Evolutionary conservation across 208 protist species (phyloP), one percentile per base, ranked within the genome.

Genomic region (Plasmodiophora brassicae): DNA sequence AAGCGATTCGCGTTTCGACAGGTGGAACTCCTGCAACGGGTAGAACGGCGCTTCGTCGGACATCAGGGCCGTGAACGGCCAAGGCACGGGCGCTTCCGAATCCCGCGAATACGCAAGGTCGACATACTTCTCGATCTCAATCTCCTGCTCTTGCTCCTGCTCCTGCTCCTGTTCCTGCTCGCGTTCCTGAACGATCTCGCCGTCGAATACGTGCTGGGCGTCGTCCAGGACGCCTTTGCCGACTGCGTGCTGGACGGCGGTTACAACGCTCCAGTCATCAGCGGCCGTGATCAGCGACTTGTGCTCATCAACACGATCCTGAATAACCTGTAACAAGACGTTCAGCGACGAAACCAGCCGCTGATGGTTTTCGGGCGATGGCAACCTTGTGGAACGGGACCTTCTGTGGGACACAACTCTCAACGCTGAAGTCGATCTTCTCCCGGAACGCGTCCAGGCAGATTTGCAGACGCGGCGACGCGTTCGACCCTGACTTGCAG

Each of bases 121-220:
- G 5, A 92, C 90, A 54, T 89, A 93, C 57, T 93, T 92, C 89
- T 94, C 92, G 50, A 94, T 92, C 86, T 94, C 92, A 53, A 94
- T 89, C 90, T 94, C 91, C 44, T 89, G 89, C 88, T 94, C 92
- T 71, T 94, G 87, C 86, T 94, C 92, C 85, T 93, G 90, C 60
- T 93, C 90, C 85, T 93, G 89, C 72, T 93, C 91, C 78, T 89
- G 87, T 36, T 89, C 85, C 45, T 89, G 87, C 85, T 89, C 84
- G 14, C 35, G 85, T 83, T 89, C 87, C 39, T 88, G 86, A 10
- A 88, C 71, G 20, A 46, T 89, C 38, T 88, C 83, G 14, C 41
- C 22, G 54, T 88, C 0, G 8, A 85, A n/a, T n/a, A 90, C 88
- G 84, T 53, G 36, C 1, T 28, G 39, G 25, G 84, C 36, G 20